Evolutionary conservation across 2,329 filamentous ascomycete genomes (phyloP).

Genomic region (Metarhizium humberi): DNA sequence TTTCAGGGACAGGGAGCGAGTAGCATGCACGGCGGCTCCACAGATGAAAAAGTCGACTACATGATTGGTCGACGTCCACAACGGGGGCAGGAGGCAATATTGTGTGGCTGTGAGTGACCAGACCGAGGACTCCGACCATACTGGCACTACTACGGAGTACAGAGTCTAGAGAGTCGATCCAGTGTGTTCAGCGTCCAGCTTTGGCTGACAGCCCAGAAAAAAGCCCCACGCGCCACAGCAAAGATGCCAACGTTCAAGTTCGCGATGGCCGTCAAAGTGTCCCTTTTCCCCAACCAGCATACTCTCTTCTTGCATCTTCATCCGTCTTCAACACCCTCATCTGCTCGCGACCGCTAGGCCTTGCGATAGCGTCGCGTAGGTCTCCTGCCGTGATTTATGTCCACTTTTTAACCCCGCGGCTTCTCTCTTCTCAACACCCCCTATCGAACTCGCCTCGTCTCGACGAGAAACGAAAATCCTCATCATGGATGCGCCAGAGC

Average conservation of each 20-base stretch:
- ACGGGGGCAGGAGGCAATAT: too few relatives aligned
- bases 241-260: constrained; percentile 5
- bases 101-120: too few relatives aligned
- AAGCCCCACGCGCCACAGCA: constrained; percentile 3
- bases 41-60: too few relatives aligned
- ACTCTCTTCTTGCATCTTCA: background rate
- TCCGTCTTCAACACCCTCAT: background rate
- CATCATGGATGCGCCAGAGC: constrained; percentile 76
- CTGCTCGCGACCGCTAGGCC: background rate
- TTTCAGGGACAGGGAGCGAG: too few relatives aligned
- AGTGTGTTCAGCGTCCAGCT: too few relatives aligned
- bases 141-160: too few relatives aligned
- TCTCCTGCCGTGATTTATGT: background rate
- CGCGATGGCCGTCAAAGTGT: background rate
- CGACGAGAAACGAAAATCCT: background rate
- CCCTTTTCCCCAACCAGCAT: constrained; percentile 1
- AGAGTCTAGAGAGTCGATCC: too few relatives aligned
- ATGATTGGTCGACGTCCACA: too few relatives aligned
- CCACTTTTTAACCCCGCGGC: background rate
- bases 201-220: too few relatives aligned
- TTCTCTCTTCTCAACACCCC: background rate
- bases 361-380: background rate
- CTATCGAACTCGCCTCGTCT: background rate
- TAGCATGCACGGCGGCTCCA: too few relatives aligned
- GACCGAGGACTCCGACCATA: too few relatives aligned